Evolutionary conservation across 2,329 filamentous ascomycete genomes (phyloP), one percentile per base, ranked within the genome.

Genomic region (Botryotinia calthae): DNA sequence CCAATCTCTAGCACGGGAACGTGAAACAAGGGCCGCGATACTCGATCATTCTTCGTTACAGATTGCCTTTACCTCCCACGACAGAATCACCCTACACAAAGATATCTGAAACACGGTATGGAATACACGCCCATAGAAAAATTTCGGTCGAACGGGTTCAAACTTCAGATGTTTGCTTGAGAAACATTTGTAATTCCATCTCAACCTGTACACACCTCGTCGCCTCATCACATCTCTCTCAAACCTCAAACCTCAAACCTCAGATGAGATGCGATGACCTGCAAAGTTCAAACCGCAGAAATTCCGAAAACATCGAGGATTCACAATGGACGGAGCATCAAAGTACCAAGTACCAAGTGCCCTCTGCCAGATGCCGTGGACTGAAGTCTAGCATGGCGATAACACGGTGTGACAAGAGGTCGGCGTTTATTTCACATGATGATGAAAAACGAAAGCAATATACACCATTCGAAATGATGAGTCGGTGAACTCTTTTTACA

Each of bases 11-110:
- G 9, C 16, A 44, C 18, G 16, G 42, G 22, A 18, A 18, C 61
- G 40, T 31, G 65, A 68, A 68, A 68, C 48, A 44, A 42, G 28
- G 48, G 48, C 65, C 34, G 48, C 37, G 18, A 58, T 31, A 56
- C 9, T 68, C 65, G 37, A 68, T 58, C 65, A 56, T 25, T 56
- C 65, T 42, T 56, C 48, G 48, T 56, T 68, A 58, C 48, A 68
- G 65, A 68, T 56, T 44, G 37, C 65, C 65, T 56, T 25, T 42
- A 9, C 18, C n/a, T 37, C 40, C 37, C 12, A 22, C 51, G 14
- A 18, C 62, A 34, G 37, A 9, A 48, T 28, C 44, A 46, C 18
- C 61, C 51, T 22, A 25, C 22, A 14, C 14, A 9, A n/a, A 25
- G 37, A 16, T 42, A 25, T 12, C 5, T 31, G 65, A 68, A 68